Percentiles rank a stretch among this genome's conserved stretches.
Conservation (phyloP, 805 yeast genomes). For the Saturnispora besseyi region DNA sequence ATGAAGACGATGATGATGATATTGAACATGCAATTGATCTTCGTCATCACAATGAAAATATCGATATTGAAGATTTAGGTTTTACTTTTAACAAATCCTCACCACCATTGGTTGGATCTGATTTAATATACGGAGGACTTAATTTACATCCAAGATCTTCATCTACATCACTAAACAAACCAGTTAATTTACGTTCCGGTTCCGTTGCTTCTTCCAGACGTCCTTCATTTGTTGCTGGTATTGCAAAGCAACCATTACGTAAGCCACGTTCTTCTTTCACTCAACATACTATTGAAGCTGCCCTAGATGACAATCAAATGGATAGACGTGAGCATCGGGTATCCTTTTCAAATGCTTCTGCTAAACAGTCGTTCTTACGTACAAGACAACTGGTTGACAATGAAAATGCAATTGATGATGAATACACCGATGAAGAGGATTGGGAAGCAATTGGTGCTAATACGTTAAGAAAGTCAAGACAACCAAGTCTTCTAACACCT, state of each 20-base stretch:
- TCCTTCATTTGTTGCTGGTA: conserved; percentile 27
- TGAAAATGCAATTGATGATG: conserved; percentile 19
- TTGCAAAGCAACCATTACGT: conserved; percentile 22
- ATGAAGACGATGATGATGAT: conserved; percentile 12
- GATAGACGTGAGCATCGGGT: conserved; percentile 26
- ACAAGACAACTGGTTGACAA: conserved; percentile 18
- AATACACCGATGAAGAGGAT: conserved; percentile 85
- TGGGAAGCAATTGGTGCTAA: conserved; percentile 90
- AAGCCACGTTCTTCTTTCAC: conserved; percentile 28
- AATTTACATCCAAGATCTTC: conserved; percentile 6
- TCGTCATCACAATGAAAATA: conserved; percentile 2
- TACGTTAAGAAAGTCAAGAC: conserved; percentile 32
- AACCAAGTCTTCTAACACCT: conserved; percentile 17
- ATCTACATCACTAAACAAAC: conserved; percentile 7
- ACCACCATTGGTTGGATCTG: not conserved
- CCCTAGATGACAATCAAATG: conserved; percentile 27
- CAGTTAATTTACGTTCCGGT: conserved; percentile 14
- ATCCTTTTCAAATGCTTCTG: conserved; percentile 28
- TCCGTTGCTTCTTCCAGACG: conserved; percentile 22
- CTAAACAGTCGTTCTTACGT: conserved; percentile 34
- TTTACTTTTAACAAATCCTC: conserved; percentile 8
- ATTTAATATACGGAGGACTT: not conserved
- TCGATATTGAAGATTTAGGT: conserved; percentile 12
- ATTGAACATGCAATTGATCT: not conserved
- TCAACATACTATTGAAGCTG: conserved; percentile 25